These are phyloP conservation scores for Mucor sp. DNA, from an alignment of 371 early-diverging fungal species.

Conservation along the genomic window DNA sequence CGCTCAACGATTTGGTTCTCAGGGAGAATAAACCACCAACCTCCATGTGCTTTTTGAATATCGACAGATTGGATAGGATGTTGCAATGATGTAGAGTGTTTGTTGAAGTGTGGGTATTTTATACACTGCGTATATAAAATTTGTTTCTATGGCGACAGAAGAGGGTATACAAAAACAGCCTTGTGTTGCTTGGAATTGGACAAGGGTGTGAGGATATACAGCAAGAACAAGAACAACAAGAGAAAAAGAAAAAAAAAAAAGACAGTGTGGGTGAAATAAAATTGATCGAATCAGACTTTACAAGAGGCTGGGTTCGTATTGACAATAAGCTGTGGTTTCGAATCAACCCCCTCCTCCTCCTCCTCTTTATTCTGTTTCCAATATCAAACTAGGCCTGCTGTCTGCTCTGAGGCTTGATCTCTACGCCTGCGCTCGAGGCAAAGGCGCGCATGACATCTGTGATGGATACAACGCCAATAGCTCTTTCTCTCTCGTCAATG, in stretches of 20 bases:
- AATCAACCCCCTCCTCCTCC: not conserved
- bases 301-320: constrained; percentile 1
- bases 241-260: not conserved
- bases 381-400: not conserved
- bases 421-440: constrained; percentile 30
- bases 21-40: constrained; percentile 20
- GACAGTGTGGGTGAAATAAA: not conserved
- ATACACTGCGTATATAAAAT: not conserved
- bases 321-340: not conserved
- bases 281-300: not conserved
- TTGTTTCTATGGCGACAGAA: not conserved
- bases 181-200: not conserved
- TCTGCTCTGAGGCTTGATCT: constrained; percentile 12
- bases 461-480: constrained; percentile 71
- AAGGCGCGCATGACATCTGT: constrained; percentile 73
- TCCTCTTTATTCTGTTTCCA: too few relatives aligned
- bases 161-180: not conserved
- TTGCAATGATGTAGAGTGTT: not conserved
- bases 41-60: constrained; percentile 9
- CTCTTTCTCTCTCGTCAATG: constrained; percentile 53
- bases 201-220: not conserved
- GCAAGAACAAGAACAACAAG: not conserved
- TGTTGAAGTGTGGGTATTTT: not conserved
- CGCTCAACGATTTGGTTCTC: constrained; percentile 19
- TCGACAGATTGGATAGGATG: not conserved